phyloP scores from a whole-genome alignment of 2,329 filamentous ascomycete genomes.

The Ceratocystis papillata region DNA sequence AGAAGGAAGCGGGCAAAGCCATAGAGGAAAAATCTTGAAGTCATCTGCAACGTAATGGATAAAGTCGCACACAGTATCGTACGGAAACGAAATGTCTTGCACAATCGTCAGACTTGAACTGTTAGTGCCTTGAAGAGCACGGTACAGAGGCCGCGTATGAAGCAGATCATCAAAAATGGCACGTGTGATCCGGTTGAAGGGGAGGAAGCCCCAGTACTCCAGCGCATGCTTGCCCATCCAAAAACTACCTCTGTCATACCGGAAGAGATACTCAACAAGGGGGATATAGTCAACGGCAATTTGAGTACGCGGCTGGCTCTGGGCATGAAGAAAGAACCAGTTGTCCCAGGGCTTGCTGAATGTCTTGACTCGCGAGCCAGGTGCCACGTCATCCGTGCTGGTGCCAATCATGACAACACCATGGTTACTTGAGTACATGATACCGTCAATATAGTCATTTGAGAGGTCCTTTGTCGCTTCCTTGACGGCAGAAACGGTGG shows the following conservation, averaged over 20 bases:
- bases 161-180: slow-evolving; percentile 51
- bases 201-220: slow-evolving; percentile 48
- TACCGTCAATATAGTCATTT: slow-evolving; percentile 58
- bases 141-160: slow-evolving; percentile 55
- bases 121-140: slow-evolving; percentile 51
- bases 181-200: slow-evolving; percentile 54
- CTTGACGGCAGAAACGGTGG: slow-evolving; percentile 37
- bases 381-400: slow-evolving; percentile 40
- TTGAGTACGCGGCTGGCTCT: slow-evolving; percentile 32
- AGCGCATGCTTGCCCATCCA: slow-evolving; percentile 56
- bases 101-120: slow-evolving; percentile 51
- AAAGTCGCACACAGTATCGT: slow-evolving; percentile 36
- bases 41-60: slow-evolving; percentile 39
- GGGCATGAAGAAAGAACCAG: slow-evolving; percentile 64
- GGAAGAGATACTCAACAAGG: slow-evolving; percentile 56
- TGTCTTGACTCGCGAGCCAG: slow-evolving; percentile 31
- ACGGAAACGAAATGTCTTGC: slow-evolving; percentile 51
- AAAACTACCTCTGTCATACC: slow-evolving; percentile 59
- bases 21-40: slow-evolving; percentile 43
- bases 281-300: slow-evolving; percentile 45
- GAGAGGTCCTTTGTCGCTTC: slow-evolving; percentile 33
- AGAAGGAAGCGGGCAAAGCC: slow-evolving; percentile 46
- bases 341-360: slow-evolving; percentile 53
- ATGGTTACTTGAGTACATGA: slow-evolving; percentile 46
- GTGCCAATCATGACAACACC: slow-evolving; percentile 52